These are phyloP conservation scores for Aureobasidium zeae DNA, from an alignment of 2,329 filamentous ascomycete species.

Conservation along the genomic window DNA sequence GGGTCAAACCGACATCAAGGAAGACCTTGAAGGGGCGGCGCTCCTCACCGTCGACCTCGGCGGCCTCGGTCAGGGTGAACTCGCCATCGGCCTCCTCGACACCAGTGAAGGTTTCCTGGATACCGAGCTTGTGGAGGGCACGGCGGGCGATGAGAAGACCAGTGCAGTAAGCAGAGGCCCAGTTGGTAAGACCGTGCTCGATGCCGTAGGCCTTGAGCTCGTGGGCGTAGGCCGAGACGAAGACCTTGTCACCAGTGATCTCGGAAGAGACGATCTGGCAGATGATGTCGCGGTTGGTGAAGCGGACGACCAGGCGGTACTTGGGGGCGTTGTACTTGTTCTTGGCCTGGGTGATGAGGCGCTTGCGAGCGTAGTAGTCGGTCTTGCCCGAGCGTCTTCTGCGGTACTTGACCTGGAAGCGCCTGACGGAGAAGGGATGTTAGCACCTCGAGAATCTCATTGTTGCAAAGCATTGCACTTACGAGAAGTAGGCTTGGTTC, in stretches of 20 bases:
- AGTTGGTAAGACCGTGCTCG: slow-evolving; percentile 98
- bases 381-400: slow-evolving; percentile 94
- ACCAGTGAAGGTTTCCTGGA: slow-evolving; percentile 87
- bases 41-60: slow-evolving; percentile 74
- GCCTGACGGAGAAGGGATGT: slow-evolving; percentile 46
- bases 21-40: slow-evolving; percentile 99
- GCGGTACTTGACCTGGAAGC: slow-evolving; percentile 99
- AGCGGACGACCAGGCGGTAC: slow-evolving; percentile 95
- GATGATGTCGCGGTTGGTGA: slow-evolving; percentile 85
- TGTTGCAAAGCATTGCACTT: slow-evolving; percentile 34
- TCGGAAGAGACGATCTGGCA: slow-evolving; percentile 94
- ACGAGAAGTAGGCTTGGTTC: slow-evolving; percentile 99
- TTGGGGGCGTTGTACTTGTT: slow-evolving; percentile 99
- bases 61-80: slow-evolving; percentile 89
- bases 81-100: slow-evolving; percentile 97
- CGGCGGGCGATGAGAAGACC: slow-evolving; percentile 96
- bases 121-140: slow-evolving; percentile 90
- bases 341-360: slow-evolving; percentile 99
- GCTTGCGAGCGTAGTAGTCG: slow-evolving; percentile 99
- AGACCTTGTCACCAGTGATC: slow-evolving; percentile 96
- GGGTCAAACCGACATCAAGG: slow-evolving; percentile 94
- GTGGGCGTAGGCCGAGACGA: slow-evolving; percentile 85
- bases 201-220: slow-evolving; percentile 97
- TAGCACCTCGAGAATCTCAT: background rate
- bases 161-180: slow-evolving; percentile 93